Base-by-base conservation (phyloP, 1,139 yeast species). In the Magnusiomyces ingens region DNA sequence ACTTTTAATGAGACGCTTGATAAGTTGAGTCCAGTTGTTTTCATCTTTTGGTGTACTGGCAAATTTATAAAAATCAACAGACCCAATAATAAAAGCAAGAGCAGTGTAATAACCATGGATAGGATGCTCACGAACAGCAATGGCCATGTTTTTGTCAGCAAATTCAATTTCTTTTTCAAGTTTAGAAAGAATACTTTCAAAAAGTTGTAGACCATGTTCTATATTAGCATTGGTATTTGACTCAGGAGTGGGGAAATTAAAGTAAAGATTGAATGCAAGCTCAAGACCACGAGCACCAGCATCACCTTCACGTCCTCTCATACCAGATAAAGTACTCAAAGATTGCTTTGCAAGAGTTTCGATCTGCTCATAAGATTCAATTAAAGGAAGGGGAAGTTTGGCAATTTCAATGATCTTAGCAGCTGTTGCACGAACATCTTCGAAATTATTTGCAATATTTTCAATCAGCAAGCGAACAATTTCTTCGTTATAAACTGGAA, bases 221-320 rank as follows among this genome's bases (percentile, higher is more conserved):
- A 50, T 21, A 32, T 37, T 45, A 11, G 37, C 57, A 48, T 66
- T 45, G 17, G 67, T 51, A 54, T 51, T 49, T 12, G 59, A 56
- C 3, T 59, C 56, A 38, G 62, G 62, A n/a, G 54, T 48, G 41
- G 58, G 57, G 4, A 49, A 35, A 13, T 52, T 47, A 12, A 51
- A 52, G 22, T 61, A 64, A 10, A 68, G 54, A 64, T 63, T 49
- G 61, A 65, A 61, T 68, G 75, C 49, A 57, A 84, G 75, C 59
- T 78, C 80, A 44, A 84, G 70, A 13, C 84, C 70, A 45, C 82
- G 76, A 0, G 96, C 91, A 10, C 94, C 96, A 26, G 91, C 84
- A 58, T 91, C 97, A 51, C 90, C 85, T 57, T 76, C 80, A 55
- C 90, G 78, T 21, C 91, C 94, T 49, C 82, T 79, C 60, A 80